These are phyloP conservation scores for Dendrobium chrysotoxum DNA, from an alignment of 106 monocot species.

Conservation along the genomic window DNA sequence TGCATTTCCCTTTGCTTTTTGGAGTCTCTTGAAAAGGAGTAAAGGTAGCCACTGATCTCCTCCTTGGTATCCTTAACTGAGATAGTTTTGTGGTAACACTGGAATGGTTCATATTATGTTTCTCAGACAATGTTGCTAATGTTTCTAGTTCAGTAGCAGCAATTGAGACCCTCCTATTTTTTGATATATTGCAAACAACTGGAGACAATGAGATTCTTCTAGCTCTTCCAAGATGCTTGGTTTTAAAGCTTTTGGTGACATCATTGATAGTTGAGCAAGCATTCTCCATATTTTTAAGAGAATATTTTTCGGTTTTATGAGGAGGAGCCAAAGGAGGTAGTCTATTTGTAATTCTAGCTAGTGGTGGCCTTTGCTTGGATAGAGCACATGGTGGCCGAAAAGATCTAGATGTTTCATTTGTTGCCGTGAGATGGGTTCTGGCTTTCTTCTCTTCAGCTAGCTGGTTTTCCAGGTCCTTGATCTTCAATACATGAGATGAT, in stretches of 20 bases:
- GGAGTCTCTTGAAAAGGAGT: slow-evolving; percentile 27
- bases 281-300: slow-evolving; percentile 57
- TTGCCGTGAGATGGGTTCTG: slow-evolving; percentile 11
- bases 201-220: slow-evolving; percentile 46
- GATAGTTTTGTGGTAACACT: slow-evolving; percentile 1
- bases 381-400: slow-evolving; percentile 53
- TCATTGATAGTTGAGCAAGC: neutral
- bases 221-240: slow-evolving; percentile 20
- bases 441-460: slow-evolving; percentile 44
- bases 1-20: slow-evolving; percentile 18
- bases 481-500: slow-evolving; percentile 12
- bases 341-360: slow-evolving; percentile 41
- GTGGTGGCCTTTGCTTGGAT: slow-evolving; percentile 37
- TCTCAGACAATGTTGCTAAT: slow-evolving; percentile 15
- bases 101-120: slow-evolving; percentile 5
- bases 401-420: slow-evolving; percentile 21
- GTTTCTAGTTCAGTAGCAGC: slow-evolving; percentile 34
- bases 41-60: slow-evolving; percentile 43
- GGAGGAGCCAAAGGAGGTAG: slow-evolving; percentile 29
- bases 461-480: slow-evolving; percentile 75
- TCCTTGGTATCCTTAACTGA: slow-evolving; percentile 24
- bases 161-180: slow-evolving; percentile 51
- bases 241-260: neutral
- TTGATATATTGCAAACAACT: slow-evolving; percentile 25
- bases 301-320: neutral